Evolutionary conservation across 2,329 filamentous ascomycete genomes (phyloP), one percentile per base, ranked within the genome.

Genomic region (Botrytis fragariae): DNA sequence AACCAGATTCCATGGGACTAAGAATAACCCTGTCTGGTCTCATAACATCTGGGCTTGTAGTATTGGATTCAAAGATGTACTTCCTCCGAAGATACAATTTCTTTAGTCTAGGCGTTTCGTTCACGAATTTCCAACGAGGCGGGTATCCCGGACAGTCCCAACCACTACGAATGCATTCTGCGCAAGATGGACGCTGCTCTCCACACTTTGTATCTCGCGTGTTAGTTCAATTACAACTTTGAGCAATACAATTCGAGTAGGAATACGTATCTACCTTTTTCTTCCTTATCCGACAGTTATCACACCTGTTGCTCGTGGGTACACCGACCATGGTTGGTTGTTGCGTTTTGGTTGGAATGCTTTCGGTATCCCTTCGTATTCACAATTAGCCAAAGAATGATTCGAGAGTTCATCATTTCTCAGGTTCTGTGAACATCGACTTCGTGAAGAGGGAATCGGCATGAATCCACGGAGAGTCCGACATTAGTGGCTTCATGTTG

Each of bases 261-360:
- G 25, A n/a, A 44, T 25, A 68, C 6, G 51, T 57, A 57, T 72
- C 35, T 73, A 72, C 75, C 69, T 76, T 77, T 44, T 77, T 77
- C 64, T 77, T 77, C 59, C 76, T 71, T 29, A 42, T 76, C 35
- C 75, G 69, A 45, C 74, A 77, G n/a, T 70, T 75, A 65, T 73
- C 74, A 70, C 74, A 77, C 6, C 68, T 61, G 45, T 74, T 76
- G 35, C 67, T 77, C 9, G 44, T 77, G 29, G 54, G 32, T 22
- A 76, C 72, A 4, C 74, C 75, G 16, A 77, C 74, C 74, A 77
- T 76, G 8, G 22, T 48, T 18, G 4, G 7, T 14, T 54, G n/a
- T 3, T 42, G 25, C 18, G 18, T 32, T 9, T 18, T 42, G 32
- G 3, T 29, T 7, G 35, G 20, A 25, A 4, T 32, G 4, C 0